Conservation (phyloP, 2,329 filamentous ascomycete genomes). For the Apiospora hydei region DNA sequence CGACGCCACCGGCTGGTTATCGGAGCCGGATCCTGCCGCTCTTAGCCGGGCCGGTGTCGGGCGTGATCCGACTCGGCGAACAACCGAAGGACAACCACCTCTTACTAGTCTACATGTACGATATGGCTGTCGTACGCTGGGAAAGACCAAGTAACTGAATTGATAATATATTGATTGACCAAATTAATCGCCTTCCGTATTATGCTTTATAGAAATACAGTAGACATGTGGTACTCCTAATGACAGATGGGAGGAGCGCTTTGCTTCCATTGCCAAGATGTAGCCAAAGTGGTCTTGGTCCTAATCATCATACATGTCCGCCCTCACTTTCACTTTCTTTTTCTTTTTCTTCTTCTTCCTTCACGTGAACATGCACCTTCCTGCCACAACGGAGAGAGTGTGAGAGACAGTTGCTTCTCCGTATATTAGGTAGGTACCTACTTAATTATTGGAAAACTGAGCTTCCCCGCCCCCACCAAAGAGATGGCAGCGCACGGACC, state of each 20-base stretch:
- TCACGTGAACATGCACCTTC: neutral
- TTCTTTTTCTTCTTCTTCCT: neutral
- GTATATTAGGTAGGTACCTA: neutral
- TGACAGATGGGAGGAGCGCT: neutral
- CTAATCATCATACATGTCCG: neutral
- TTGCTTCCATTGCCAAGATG: neutral
- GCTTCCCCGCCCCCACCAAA: constrained; percentile 16
- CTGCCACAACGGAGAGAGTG: neutral
- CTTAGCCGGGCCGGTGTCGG: constrained; percentile 9
- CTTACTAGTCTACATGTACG: neutral
- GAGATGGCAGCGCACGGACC: constrained; percentile 16
- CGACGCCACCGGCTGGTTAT: constrained; percentile 16
- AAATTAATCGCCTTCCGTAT: neutral
- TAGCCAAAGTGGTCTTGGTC: neutral
- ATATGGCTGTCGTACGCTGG: too few species aligned
- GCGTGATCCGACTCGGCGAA: neutral
- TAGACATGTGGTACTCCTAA: neutral
- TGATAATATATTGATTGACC: too few species aligned
- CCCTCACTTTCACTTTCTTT: too few species aligned
- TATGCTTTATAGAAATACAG: neutral
- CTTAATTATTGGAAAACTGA: neutral
- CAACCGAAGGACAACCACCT: neutral
- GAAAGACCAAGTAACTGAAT: neutral
- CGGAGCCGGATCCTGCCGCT: constrained; percentile 17
- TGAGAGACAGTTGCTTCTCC: neutral